Percentiles rank a stretch among this genome's conserved stretches.
phyloP scores from a whole-genome alignment of 495 filamentous ascomycete genomes.

The Sporormia fimetaria region DNA sequence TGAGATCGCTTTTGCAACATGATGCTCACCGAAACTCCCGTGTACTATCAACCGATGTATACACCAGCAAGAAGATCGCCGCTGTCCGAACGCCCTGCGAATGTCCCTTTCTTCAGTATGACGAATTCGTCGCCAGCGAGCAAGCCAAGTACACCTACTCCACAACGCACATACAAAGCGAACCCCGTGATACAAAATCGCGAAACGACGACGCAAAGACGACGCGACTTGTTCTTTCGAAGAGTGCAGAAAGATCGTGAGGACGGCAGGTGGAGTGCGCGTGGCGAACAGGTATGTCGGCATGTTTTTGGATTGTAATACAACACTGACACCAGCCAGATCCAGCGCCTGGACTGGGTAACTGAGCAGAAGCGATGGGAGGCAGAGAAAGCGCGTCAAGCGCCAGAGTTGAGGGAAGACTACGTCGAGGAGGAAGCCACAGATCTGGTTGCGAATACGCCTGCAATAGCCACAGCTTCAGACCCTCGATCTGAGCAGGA shows the following conservation, averaged over 20 bases:
- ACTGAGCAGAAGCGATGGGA: conserved; percentile 39
- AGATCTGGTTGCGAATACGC: too few relatives aligned
- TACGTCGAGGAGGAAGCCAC: conserved; percentile 21
- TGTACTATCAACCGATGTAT: conserved; percentile 12
- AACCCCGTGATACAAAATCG: conserved; percentile 26
- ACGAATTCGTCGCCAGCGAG: conserved; percentile 5
- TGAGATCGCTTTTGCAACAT: conserved; percentile 7
- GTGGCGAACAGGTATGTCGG: conserved; percentile 61
- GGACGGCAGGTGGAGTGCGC: conserved; percentile 49
- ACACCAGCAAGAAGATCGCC: conserved; percentile 28
- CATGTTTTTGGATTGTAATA: neutral
- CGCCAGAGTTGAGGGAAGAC: conserved; percentile 16
- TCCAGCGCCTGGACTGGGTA: conserved; percentile 39
- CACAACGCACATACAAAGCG: conserved; percentile 30
- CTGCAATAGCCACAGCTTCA: too few relatives aligned
- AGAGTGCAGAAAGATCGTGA: conserved; percentile 64
- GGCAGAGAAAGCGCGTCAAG: conserved; percentile 32
- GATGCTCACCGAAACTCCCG: conserved; percentile 16
- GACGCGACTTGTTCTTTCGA: conserved; percentile 59
- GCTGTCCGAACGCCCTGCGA: conserved; percentile 32
- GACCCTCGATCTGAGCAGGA: conserved; percentile 2
- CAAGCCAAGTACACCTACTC: conserved; percentile 22
- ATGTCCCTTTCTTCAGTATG: conserved; percentile 21
- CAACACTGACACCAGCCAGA: conserved; percentile 25
- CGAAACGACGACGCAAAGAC: conserved; percentile 41